Evolutionary conservation across 495 filamentous ascomycete species (phyloP).

Genomic region (Echria macrotheca): DNA sequence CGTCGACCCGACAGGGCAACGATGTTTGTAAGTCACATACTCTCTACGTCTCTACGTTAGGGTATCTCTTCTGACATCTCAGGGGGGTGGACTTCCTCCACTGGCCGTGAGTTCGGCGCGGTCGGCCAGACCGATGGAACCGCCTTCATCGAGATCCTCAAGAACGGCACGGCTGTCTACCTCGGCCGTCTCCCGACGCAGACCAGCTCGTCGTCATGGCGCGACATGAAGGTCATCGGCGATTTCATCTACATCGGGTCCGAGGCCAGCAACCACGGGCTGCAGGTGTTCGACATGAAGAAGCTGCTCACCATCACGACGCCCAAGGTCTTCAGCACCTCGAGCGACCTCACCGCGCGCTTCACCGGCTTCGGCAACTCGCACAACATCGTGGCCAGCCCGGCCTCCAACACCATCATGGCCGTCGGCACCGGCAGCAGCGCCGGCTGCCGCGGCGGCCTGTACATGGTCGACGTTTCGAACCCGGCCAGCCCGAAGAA

Average conservation of each 20-base stretch:
- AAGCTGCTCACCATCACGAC: constrained; percentile 27
- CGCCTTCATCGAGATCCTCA: constrained; percentile 39
- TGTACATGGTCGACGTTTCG: constrained; percentile 50
- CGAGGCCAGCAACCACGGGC: constrained; percentile 38
- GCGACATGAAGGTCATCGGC: constrained; percentile 41
- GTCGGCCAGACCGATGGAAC: constrained; percentile 45
- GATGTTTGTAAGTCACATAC: constrained; percentile 11
- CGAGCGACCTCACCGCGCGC: constrained; percentile 18
- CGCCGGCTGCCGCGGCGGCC: constrained; percentile 40
- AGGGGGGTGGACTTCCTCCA: constrained; percentile 38
- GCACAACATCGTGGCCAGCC: constrained; percentile 47
- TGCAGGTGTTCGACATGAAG: constrained; percentile 47
- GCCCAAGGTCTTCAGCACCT: constrained; percentile 19
- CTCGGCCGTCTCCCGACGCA: constrained; percentile 42
- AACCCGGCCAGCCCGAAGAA: constrained; percentile 32
- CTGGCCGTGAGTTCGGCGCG: constrained; percentile 42
- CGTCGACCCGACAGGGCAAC: constrained; percentile 13
- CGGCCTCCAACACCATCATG: constrained; percentile 37
- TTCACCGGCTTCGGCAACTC: constrained; percentile 22
- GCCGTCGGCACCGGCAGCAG: constrained; percentile 41
- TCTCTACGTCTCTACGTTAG: background rate
- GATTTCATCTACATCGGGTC: constrained; percentile 42
- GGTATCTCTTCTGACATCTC: background rate
- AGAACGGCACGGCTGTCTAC: constrained; percentile 37
- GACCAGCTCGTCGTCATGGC: constrained; percentile 33